phyloP scores from a whole-genome alignment of 371 early-diverging fungal species.

The Haplosporangium sp. region DNA sequence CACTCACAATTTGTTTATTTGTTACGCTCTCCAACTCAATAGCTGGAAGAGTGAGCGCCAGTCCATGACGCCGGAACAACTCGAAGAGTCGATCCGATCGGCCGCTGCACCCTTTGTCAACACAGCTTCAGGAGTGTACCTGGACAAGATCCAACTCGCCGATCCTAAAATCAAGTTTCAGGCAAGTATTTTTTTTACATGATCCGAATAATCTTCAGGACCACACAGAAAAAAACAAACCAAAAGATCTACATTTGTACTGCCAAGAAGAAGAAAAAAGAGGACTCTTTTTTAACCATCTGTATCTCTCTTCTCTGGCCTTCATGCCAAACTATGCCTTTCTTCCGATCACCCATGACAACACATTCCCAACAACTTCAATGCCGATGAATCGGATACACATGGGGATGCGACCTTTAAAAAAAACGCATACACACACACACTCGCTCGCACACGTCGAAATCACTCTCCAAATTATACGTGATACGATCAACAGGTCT shows the following conservation, averaged over 20 bases:
- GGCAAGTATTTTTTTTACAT: constrained; percentile 18
- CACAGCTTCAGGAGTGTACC: constrained; percentile 12
- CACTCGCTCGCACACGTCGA: too few relatives aligned
- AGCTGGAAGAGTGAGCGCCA: constrained; percentile 50
- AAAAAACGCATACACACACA: too few relatives aligned
- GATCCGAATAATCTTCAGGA: not conserved
- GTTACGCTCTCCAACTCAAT: not conserved
- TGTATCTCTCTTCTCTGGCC: too few relatives aligned
- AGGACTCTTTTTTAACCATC: not conserved
- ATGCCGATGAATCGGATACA: too few relatives aligned
- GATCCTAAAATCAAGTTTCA: constrained; percentile 42
- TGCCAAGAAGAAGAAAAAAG: too few relatives aligned
- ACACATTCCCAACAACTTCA: not conserved
- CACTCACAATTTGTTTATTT: too few relatives aligned
- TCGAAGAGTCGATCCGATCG: constrained; percentile 41
- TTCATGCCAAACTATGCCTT: not conserved
- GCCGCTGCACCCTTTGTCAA: constrained; percentile 40
- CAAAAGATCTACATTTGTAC: not conserved
- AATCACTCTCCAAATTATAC: too few relatives aligned
- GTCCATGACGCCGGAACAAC: constrained; percentile 29
- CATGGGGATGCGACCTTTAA: too few relatives aligned
- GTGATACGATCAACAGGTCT: constrained; percentile 16
- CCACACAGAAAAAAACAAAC: constrained; percentile 2
- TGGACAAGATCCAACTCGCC: constrained; percentile 24
- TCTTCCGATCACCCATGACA: not conserved